These are phyloP conservation scores for Penicillium chermesinum DNA, from an alignment of 495 filamentous ascomycete species.

Conservation along the genomic window DNA sequence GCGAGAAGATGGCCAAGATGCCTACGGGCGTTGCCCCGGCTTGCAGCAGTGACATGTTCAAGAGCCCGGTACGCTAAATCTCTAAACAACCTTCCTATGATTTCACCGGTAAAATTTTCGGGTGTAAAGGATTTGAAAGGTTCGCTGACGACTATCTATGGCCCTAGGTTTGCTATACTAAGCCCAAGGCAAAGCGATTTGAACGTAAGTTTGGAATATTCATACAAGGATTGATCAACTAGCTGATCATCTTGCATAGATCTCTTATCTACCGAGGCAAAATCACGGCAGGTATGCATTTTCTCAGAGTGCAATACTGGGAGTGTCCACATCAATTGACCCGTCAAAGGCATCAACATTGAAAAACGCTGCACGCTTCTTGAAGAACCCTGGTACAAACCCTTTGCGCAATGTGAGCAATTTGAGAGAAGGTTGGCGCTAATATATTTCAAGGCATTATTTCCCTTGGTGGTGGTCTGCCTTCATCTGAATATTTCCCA, in stretches of 20 bases:
- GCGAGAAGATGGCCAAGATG: constrained; percentile 62
- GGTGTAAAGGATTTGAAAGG: neutral
- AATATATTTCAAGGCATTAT: too few species aligned
- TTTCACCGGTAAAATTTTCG: neutral
- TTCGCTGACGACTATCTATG: constrained; percentile 3
- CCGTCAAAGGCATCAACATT: constrained; percentile 52
- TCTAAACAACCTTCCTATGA: neutral
- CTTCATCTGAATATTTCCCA: constrained; percentile 85
- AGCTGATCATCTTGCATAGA: constrained; percentile 14
- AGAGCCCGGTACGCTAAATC: constrained; percentile 52
- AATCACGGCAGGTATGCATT: constrained; percentile 33
- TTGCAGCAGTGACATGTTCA: constrained; percentile 79
- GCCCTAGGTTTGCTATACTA: constrained; percentile 53
- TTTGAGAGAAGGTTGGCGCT: too few species aligned
- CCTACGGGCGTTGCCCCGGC: constrained; percentile 71
- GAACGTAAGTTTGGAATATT: constrained; percentile 58
- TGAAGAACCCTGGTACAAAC: constrained; percentile 61
- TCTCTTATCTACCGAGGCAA: constrained; percentile 35
- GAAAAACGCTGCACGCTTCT: constrained; percentile 70
- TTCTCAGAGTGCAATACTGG: neutral
- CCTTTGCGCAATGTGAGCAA: too few species aligned
- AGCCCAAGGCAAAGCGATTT: constrained; percentile 77
- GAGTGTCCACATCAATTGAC: neutral
- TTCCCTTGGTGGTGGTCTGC: constrained; percentile 87
- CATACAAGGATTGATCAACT: too few species aligned